Percentiles rank a stretch among this genome's conserved stretches.
These are phyloP conservation scores for Cryptococcus sp. DNA, from an alignment of 1,284 basidiomycete genomes.

Conservation along the genomic window DNA sequence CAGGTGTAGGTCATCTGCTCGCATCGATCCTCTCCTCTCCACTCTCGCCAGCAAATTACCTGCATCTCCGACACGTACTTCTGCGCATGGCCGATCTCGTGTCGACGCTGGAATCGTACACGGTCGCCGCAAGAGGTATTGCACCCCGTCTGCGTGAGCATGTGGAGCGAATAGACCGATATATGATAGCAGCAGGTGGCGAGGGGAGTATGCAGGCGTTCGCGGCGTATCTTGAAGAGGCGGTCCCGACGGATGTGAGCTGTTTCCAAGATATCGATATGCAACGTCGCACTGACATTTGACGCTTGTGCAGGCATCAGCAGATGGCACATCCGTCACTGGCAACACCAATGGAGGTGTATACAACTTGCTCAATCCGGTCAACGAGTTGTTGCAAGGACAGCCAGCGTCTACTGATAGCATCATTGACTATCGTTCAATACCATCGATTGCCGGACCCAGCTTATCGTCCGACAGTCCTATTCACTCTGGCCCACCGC, in stretches of 20 bases:
- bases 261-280: neutral
- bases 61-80: slow-evolving; percentile 48
- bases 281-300: neutral
- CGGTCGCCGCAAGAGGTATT: slow-evolving; percentile 36
- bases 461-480: too few species aligned
- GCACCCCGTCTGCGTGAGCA: slow-evolving; percentile 42
- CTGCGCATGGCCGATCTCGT: slow-evolving; percentile 46
- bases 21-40: slow-evolving; percentile 48
- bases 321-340: neutral
- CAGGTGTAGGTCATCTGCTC: slow-evolving; percentile 51
- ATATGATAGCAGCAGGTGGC: slow-evolving; percentile 43
- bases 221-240: neutral
- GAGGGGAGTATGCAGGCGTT: slow-evolving; percentile 4
- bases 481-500: too few species aligned
- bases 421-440: too few species aligned
- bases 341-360: neutral
- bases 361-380: neutral
- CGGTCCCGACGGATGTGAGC: neutral
- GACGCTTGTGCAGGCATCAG: neutral
- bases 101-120: slow-evolving; percentile 34
- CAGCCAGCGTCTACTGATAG: neutral
- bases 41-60: slow-evolving; percentile 42
- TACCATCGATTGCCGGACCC: too few species aligned
- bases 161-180: slow-evolving; percentile 47
- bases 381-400: neutral